These are phyloP conservation scores for Nigrospora osmanthi DNA, from an alignment of 2,329 filamentous ascomycete species.

Conservation along the genomic window DNA sequence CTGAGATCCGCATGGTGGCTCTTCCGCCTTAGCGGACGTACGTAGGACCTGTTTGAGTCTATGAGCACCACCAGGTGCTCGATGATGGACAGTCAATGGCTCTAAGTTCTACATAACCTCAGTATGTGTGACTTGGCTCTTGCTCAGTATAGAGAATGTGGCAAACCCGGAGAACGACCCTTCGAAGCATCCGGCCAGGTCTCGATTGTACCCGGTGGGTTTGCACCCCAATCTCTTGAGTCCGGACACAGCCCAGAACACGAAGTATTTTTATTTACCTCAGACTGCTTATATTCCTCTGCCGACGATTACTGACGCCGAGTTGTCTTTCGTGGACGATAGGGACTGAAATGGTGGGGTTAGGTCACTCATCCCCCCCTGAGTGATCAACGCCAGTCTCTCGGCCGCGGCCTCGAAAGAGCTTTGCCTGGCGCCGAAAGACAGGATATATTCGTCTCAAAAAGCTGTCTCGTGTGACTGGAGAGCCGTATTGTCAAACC, in stretches of 20 bases:
- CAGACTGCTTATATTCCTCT: background rate
- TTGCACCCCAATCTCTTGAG: background rate
- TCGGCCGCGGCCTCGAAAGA: no score
- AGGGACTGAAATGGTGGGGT: background rate
- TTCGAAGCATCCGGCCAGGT: no score
- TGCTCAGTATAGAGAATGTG: no score
- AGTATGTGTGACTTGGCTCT: no score
- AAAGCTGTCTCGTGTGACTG: conserved; percentile 3
- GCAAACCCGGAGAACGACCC: no score
- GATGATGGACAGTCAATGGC: no score
- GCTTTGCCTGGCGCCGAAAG: background rate
- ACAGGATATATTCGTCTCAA: background rate
- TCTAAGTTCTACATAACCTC: no score
- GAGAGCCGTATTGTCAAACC: conserved; percentile 5
- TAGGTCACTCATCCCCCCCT: background rate
- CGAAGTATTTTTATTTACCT: background rate
- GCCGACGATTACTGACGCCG: no score
- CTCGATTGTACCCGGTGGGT: background rate
- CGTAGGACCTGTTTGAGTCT: no score
- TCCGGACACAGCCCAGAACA: background rate
- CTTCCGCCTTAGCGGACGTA: no score
- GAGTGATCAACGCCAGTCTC: background rate
- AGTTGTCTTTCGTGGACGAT: background rate
- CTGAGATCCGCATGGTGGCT: no score
- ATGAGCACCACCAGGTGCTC: no score